Percentiles rank a stretch among this genome's conserved stretches.
Conservation (phyloP, 768 basidiomycete species). For the Phlegmacium glaucopus region DNA sequence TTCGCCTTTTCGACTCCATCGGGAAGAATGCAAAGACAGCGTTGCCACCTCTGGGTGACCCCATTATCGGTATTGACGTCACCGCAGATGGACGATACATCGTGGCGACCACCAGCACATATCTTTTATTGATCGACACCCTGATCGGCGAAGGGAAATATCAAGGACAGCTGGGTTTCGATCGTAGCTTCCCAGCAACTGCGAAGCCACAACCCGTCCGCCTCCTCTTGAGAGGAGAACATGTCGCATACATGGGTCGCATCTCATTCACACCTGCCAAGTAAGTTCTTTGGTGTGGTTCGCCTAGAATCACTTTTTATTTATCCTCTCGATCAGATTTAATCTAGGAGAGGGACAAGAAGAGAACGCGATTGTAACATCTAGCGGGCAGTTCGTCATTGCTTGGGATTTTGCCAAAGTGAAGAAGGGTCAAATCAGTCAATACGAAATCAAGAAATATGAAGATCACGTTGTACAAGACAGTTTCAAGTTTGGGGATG, state of each 20-base stretch:
- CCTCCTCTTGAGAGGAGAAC: conserved; percentile 84
- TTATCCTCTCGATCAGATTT: conserved; percentile 54
- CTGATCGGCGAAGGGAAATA: conserved; percentile 90
- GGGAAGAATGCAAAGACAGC: conserved; percentile 99
- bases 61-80: conserved; percentile 92
- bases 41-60: conserved; percentile 90
- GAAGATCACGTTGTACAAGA: conserved; percentile 95
- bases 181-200: conserved; percentile 91
- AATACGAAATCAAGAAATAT: conserved; percentile 96
- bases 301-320: conserved; percentile 5
- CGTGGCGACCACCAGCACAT: conserved; percentile 93
- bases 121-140: conserved; percentile 91
- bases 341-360: conserved; percentile 85
- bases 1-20: conserved; percentile 90
- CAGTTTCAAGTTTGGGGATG: conserved; percentile 96
- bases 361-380: conserved; percentile 95
- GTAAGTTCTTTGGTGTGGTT: conserved; percentile 35
- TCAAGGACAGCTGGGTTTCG: conserved; percentile 82
- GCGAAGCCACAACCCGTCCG: conserved; percentile 90
- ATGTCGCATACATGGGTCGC: conserved; percentile 91
- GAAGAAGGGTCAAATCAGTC: conserved; percentile 86
- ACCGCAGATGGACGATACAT: conserved; percentile 93
- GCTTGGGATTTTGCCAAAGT: conserved; percentile 98
- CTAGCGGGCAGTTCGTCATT: conserved; percentile 87
- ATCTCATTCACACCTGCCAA: conserved; percentile 92